Conservation (phyloP, 257 asterid species). For the Solanum chilense region DNA sequence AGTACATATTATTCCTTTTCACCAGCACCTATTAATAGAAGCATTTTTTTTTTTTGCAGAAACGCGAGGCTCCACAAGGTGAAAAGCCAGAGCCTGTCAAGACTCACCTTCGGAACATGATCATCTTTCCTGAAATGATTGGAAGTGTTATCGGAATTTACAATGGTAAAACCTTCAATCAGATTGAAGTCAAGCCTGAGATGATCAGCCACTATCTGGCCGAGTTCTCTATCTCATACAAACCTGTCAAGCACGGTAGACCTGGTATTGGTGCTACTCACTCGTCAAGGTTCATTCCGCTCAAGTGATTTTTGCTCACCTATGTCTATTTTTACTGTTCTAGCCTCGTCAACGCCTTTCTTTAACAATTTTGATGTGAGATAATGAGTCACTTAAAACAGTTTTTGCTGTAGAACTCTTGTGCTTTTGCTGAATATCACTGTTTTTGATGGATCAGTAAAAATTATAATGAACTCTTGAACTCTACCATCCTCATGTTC, state of each 20-base stretch:
- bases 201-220: constrained; percentile 85
- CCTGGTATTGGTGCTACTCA: constrained; percentile 97
- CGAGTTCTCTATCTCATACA: constrained; percentile 78
- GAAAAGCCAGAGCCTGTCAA: constrained; percentile 75
- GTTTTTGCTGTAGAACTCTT: neutral
- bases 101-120: constrained; percentile 77
- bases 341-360: neutral
- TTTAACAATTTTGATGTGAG: neutral
- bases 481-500: neutral
- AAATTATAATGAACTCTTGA: neutral
- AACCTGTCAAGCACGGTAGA: constrained; percentile 86
- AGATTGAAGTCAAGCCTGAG: constrained; percentile 77
- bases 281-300: constrained; percentile 89
- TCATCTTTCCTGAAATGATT: constrained; percentile 87
- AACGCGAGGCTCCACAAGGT: constrained; percentile 72
- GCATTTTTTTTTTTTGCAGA: constrained; percentile 18
- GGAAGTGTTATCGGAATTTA: constrained; percentile 76
- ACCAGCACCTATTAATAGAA: neutral
- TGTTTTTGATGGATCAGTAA: neutral
- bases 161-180: constrained; percentile 75
- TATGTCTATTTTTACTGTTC: neutral
- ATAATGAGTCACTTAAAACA: neutral
- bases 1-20: neutral
- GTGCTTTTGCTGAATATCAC: neutral
- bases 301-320: constrained; percentile 31